These are phyloP conservation scores for Aspergillus biplanus DNA, from an alignment of 495 filamentous ascomycete species.

Conservation along the genomic window DNA sequence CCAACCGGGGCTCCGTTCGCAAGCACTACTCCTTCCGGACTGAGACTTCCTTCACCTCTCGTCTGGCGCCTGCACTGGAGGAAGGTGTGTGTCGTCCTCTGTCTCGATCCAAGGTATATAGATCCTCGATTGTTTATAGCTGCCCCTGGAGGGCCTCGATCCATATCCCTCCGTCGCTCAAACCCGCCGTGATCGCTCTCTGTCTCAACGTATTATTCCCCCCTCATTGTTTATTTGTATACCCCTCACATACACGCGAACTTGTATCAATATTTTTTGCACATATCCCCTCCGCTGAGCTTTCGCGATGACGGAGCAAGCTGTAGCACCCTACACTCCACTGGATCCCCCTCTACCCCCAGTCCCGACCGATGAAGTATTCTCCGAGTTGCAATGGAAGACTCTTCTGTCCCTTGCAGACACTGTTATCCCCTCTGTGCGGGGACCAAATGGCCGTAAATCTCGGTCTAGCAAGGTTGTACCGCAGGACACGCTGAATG, in stretches of 20 bases:
- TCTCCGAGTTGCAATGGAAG: slow-evolving; percentile 57
- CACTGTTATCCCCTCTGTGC: slow-evolving; percentile 57
- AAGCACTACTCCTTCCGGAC: slow-evolving; percentile 18
- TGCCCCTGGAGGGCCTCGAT: too few relatives aligned
- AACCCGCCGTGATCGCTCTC: background rate
- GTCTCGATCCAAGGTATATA: too few relatives aligned
- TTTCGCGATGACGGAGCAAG: slow-evolving; percentile 32
- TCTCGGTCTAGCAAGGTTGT: slow-evolving; percentile 38
- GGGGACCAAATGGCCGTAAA: slow-evolving; percentile 30
- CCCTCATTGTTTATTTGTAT: background rate
- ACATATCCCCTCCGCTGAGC: background rate
- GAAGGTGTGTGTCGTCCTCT: slow-evolving; percentile 2
- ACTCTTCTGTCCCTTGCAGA: slow-evolving; percentile 59
- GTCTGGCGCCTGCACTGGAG: background rate
- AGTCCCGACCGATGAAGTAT: slow-evolving; percentile 39
- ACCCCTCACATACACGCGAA: background rate
- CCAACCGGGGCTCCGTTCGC: slow-evolving; percentile 3
- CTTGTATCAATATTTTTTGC: background rate
- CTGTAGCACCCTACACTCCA: slow-evolving; percentile 36
- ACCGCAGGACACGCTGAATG: slow-evolving; percentile 39
- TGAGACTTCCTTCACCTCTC: too few relatives aligned
- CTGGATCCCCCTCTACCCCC: slow-evolving; percentile 50
- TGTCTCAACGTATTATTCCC: background rate
- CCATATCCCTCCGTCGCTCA: too few relatives aligned
- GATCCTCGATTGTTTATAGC: background rate